Evolutionary conservation across 228 moss, liverwort and hornwort species (phyloP).

Genomic region (Sphagnum magellanicum): DNA sequence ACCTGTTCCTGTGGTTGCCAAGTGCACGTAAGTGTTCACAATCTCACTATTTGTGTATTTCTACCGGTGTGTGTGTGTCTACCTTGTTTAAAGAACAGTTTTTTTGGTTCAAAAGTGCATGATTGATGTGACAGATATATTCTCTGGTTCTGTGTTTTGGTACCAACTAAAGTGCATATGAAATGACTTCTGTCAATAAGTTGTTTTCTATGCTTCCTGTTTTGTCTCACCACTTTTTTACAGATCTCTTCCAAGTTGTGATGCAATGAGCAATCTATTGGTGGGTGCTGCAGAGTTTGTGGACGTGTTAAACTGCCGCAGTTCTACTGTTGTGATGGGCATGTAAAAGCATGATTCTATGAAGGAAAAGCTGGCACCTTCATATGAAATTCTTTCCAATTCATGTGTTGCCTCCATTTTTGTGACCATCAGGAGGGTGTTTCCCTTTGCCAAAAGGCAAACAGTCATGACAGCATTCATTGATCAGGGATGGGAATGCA

Average conservation of each 20-base stretch:
- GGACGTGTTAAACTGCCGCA: slow-evolving; percentile 93
- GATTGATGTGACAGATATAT: too few relatives aligned
- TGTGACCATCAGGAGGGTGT: too few relatives aligned
- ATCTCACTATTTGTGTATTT: not conserved
- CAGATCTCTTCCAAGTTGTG: not conserved
- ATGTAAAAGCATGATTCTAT: slow-evolving; percentile 33
- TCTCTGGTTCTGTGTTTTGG: too few relatives aligned
- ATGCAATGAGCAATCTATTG: not conserved
- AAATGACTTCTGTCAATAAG: not conserved
- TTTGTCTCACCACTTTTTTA: not conserved
- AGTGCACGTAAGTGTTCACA: slow-evolving; percentile 51
- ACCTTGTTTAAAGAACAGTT: too few relatives aligned
- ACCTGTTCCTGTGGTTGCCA: slow-evolving; percentile 74
- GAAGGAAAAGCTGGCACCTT: not conserved
- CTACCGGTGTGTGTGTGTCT: not conserved
- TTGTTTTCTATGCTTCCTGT: not conserved
- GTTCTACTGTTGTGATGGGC: slow-evolving; percentile 89
- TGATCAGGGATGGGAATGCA: too few relatives aligned
- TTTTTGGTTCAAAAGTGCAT: too few relatives aligned
- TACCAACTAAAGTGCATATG: not conserved
- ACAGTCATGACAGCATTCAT: too few relatives aligned
- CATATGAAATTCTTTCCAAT: too few relatives aligned
- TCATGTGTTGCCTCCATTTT: too few relatives aligned
- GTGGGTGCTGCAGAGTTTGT: slow-evolving; percentile 37
- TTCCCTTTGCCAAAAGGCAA: too few relatives aligned